Evolutionary conservation across 2,329 filamentous ascomycete species (phyloP).

Genomic region (Diaporthe destruens): DNA sequence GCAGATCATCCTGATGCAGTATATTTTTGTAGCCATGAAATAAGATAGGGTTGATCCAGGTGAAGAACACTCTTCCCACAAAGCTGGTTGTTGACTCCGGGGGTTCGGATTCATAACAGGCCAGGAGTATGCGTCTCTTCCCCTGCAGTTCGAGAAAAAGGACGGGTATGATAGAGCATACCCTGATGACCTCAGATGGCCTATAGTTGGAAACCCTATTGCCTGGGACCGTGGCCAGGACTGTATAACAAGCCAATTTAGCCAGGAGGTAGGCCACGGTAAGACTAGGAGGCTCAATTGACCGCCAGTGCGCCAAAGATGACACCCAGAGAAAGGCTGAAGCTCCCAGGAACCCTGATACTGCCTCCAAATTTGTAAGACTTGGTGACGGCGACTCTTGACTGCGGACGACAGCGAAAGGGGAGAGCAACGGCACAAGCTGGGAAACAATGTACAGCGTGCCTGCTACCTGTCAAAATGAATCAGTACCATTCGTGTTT

Average conservation of each 20-base stretch:
- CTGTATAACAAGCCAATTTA: slow-evolving; percentile 43
- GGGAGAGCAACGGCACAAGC: neutral
- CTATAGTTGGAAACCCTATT: too few species aligned
- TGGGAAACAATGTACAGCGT: neutral
- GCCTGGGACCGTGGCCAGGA: slow-evolving; percentile 40
- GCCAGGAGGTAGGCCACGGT: slow-evolving; percentile 45
- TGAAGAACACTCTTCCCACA: slow-evolving; percentile 48
- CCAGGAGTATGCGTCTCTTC: slow-evolving; percentile 43
- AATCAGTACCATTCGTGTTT: neutral
- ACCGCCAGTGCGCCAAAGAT: slow-evolving; percentile 44
- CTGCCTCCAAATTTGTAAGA: neutral
- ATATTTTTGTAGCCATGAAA: slow-evolving; percentile 47
- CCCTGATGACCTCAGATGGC: neutral
- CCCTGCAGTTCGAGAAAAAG: slow-evolving; percentile 43
- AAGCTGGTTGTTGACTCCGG: slow-evolving; percentile 48
- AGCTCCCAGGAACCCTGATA: slow-evolving; percentile 31
- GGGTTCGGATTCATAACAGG: slow-evolving; percentile 40
- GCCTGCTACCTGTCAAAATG: neutral
- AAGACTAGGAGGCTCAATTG: slow-evolving; percentile 43
- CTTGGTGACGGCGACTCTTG: neutral
- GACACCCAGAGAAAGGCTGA: slow-evolving; percentile 41
- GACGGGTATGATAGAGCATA: slow-evolving; percentile 46
- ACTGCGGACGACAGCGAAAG: neutral
- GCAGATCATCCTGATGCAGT: slow-evolving; percentile 46
- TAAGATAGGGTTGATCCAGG: slow-evolving; percentile 51